phyloP scores from a whole-genome alignment of 257 asterid genomes.

The Fraxinus excelsior region DNA sequence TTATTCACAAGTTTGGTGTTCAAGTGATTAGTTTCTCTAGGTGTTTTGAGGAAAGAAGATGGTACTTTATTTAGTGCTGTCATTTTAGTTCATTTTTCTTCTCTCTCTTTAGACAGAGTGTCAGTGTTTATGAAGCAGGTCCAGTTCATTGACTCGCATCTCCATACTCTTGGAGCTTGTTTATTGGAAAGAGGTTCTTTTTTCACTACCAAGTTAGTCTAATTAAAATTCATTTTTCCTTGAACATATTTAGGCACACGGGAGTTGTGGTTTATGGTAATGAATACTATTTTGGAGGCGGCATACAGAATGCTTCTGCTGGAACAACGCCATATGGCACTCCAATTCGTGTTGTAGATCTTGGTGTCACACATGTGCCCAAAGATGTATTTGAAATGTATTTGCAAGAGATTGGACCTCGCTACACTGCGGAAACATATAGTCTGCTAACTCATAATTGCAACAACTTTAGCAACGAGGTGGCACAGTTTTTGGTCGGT shows the following conservation, averaged over 20 bases:
- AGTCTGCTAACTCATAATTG: constrained; percentile 84
- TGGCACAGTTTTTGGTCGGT: constrained; percentile 84
- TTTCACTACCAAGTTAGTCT: background rate
- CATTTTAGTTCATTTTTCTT: background rate
- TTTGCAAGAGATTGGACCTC: constrained; percentile 76
- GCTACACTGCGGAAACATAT: constrained; percentile 85
- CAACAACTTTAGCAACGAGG: constrained; percentile 93
- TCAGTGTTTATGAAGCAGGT: background rate
- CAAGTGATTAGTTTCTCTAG: background rate
- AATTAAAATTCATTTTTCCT: background rate
- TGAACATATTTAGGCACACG: constrained; percentile 71
- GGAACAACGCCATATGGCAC: constrained; percentile 89
- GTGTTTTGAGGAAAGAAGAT: background rate
- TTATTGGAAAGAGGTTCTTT: background rate
- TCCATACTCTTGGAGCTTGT: background rate
- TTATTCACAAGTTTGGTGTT: background rate
- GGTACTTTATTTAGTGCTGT: background rate
- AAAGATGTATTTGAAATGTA: constrained; percentile 82
- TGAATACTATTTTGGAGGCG: constrained; percentile 90
- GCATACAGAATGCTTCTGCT: constrained; percentile 69
- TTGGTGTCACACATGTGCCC: constrained; percentile 87
- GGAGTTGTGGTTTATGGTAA: constrained; percentile 86
- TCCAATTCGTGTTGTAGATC: constrained; percentile 76
- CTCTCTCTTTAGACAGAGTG: background rate
- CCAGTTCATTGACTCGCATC: background rate